Base-by-base conservation (phyloP, 1,284 basidiomycete genomes). In the Irpex lacteus region DNA sequence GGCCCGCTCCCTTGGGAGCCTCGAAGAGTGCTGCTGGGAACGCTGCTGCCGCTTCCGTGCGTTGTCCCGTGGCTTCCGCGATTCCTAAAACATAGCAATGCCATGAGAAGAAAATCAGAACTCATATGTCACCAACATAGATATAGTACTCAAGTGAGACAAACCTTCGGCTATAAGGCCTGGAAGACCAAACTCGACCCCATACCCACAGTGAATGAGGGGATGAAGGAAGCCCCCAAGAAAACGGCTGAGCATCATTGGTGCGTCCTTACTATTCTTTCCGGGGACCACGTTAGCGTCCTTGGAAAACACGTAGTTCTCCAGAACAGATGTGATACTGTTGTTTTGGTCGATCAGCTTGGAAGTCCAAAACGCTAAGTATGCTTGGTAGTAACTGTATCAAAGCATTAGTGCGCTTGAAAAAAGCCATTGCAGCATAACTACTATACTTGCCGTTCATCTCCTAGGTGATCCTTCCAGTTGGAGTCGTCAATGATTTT, bases 121-220 rank as follows among this genome's bases (percentile, higher is more conserved):
- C 13, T 2, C 52, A 32, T 3, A 4, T 7, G 55, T 1, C 13
- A 44, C 49, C 54, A 26, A 53, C 34, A 56, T 13, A 49, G 40
- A 36, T 26, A 4, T 53, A n/a, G 11, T 60, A 36, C 54, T 8
- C 60, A 54, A 18, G 52, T 32, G 2, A n/a, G 1, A 62, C 72
- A 5, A 60, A 86, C 88, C 88, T 81, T 91, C 88, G 3, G 84
- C 83, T 9, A 88, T 72, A 71, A 89, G 82, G 4, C 89, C 89
- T 2, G 80, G 80, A 9, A 90, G 70, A 5, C 81, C 80, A 68
- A 91, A 89, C 70, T 91, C 89, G 3, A 81, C 72, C 1, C 88
- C 89, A 70, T 87, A 88, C 1, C 86, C 88, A 1, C 78, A 68
- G 65, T 90, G 87, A 44, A 91, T 90, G 65, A 90, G 71, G 0